Base-by-base conservation (phyloP, 2,329 filamentous ascomycete genomes). In the Raffaelea ambrosiae region DNA sequence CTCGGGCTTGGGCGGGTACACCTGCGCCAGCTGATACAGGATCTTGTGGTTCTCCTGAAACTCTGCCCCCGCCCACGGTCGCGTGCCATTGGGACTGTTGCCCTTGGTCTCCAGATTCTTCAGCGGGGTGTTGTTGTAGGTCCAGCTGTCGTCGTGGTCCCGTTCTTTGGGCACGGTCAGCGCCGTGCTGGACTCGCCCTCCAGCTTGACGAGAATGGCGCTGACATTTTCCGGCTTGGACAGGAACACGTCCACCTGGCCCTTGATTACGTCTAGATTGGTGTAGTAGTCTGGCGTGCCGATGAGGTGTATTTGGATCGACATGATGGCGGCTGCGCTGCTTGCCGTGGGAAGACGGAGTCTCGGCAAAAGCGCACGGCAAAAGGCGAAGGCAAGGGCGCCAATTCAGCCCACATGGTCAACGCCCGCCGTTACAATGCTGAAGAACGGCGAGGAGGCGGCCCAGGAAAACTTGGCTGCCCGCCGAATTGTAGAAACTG, bases 191-290 rank as follows among this genome's bases (percentile, higher is more conserved):
- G 81, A 81, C 66, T 93, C 86, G 55, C 87, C 87, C 61, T 93
- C 87, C 29, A 93, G 77, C 69, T 93, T 93, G 59, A 91, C 86
- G 35, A 88, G 72, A 53, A 93, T 82, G 46, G 81, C 84, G 43
- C 79, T 79, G 44, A 91, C 74, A 48, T 77, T 72, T 62, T 91
- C 86, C 47, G 85, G 68, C 54, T 83, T 84, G 45, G 76, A 80
- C 53, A 83, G 65, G 19, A 58, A 63, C 26, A 84, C 64, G 44
- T 80, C 59, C 23, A 83, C 66, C 50, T 74, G 72, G 47, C 87
- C 87, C 26, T 71, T 74, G 51, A 93, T 76, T 52, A 77, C 68
- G 64, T 91, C 87, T 57, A 90, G 79, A 61, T 91, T 91, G 45
- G 87, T 91, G 65, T 84, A 88, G 69, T 85, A 84, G 55, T 81